A percentile compares a stretch with the other conserved stretches of the same genome.
Evolutionary conservation across 176 grass and related monocot genomes (phyloP).

Genomic region (Eragrostis nindensis): DNA sequence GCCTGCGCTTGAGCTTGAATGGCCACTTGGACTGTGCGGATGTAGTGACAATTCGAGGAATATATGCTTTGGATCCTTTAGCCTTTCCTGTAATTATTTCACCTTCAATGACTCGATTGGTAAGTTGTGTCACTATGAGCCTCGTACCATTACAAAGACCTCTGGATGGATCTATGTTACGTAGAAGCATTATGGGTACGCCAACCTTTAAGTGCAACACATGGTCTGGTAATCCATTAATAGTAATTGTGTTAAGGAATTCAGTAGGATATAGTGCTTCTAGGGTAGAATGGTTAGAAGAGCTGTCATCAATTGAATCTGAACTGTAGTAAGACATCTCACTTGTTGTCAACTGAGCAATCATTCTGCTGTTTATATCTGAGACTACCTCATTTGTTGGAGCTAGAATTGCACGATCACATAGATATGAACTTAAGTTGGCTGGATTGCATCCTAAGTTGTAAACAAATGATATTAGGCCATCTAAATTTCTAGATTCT

Average conservation of each 20-base stretch:
- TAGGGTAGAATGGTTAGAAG: neutral
- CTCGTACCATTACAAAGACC: too few species aligned
- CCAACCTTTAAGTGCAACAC: neutral
- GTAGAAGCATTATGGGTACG: slow-evolving; percentile 5
- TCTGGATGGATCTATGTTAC: neutral
- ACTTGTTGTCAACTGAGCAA: neutral
- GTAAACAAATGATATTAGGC: neutral
- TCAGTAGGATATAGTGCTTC: neutral
- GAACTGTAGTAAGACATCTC: too few species aligned
- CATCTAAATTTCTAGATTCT: neutral
- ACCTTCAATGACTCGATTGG: too few species aligned
- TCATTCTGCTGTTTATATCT: neutral
- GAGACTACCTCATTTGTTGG: too few species aligned
- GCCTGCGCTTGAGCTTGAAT: slow-evolving; percentile 3
- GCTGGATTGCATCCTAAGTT: neutral
- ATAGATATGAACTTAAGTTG: neutral
- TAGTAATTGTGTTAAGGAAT: neutral
- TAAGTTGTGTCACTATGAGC: too few species aligned
- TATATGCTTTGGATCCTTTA: too few species aligned
- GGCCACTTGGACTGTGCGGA: neutral
- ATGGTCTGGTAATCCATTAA: neutral
- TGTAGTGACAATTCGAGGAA: too few species aligned
- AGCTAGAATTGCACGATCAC: neutral
- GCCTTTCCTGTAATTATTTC: too few species aligned
- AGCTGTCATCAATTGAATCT: slow-evolving; percentile 13